A percentile compares a stretch with the other conserved stretches of the same genome.
These are phyloP conservation scores for Osmanthus fragrans DNA, from an alignment of 257 asterid species.

Conservation along the genomic window DNA sequence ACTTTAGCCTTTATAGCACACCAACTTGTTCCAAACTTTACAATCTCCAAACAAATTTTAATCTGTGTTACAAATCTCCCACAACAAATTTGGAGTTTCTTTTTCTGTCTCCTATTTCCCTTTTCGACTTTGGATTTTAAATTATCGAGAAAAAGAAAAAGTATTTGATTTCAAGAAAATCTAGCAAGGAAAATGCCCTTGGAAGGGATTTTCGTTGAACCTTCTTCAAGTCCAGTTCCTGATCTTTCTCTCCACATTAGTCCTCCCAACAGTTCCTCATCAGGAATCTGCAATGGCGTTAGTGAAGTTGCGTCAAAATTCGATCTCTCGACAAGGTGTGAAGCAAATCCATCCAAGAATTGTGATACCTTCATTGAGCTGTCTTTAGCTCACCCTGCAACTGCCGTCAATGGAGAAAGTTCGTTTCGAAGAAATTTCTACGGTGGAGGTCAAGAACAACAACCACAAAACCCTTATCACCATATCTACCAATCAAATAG, in stretches of 20 bases:
- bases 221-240: conserved; percentile 44
- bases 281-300: conserved; percentile 28
- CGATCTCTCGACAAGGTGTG: conserved; percentile 28
- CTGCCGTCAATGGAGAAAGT: conserved; percentile 10
- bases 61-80: conserved; percentile 6
- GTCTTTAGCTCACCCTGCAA: conserved; percentile 61
- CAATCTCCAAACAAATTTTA: neutral
- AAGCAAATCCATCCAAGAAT: conserved; percentile 24
- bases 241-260: conserved; percentile 91
- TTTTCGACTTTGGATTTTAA: neutral
- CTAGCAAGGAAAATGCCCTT: conserved; percentile 50
- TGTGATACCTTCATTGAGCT: conserved; percentile 56
- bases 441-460: conserved; percentile 24
- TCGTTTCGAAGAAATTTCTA: conserved; percentile 16
- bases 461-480: conserved; percentile 55
- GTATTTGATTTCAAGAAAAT: conserved; percentile 11
- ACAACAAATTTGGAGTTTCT: neutral
- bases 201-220: conserved; percentile 66
- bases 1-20: conserved; percentile 4
- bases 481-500: conserved; percentile 16
- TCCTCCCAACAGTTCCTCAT: conserved; percentile 57
- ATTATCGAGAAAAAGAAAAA: neutral
- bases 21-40: neutral
- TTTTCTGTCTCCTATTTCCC: conserved; percentile 3
- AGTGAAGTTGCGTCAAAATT: conserved; percentile 23